Evolutionary conservation across 2,329 filamentous ascomycete genomes (phyloP), one percentile per base, ranked within the genome.

Genomic region (Bipolaris sorokiniana): DNA sequence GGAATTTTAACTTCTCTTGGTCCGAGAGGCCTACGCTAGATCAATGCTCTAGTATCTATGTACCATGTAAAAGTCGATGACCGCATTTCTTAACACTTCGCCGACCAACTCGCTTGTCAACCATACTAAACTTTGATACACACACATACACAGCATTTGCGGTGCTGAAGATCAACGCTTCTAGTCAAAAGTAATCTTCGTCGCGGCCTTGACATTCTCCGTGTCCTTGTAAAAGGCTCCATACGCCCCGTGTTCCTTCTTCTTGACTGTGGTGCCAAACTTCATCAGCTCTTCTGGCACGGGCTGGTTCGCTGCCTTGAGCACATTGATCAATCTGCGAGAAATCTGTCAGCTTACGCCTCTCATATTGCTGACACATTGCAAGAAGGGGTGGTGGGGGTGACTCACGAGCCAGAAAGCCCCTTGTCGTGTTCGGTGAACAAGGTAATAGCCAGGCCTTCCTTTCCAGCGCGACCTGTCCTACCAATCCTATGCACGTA

Each of bases 251-350:
- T 99, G 95, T 47, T 88, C 86, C 92, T 98, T 98, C 87, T 96
- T 97, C 87, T 98, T 99, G 50, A 99, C 95, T 0, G 94, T 98
- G 20, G 92, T 96, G 70, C 95, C 95, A 68, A 97, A 99, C 80
- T 96, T 97, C 76, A 98, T 83, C 36, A 99, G 81, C 23, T 91
- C 90, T 41, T 97, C 92, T 2, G 95, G 95, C 0, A 99, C 91
- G 11, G 88, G 84, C 78, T 99, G 95, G 64, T 92, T 91, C 22
- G 95, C 93, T n/a, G 88, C 91, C 79, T 90, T 96, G 61, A 99
- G 86, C 54, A 99, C 92, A 76, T 98, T 98, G 81, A 98, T 90
- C 68, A 99, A 81, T 9, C 90, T 93, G 67, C 15, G 42, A 31
- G 34, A n/a, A 31, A 28, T 40, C 26, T 63, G 59, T 65, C 53